These are phyloP conservation scores for Colletotrichum gigasporum DNA, from an alignment of 2,329 filamentous ascomycete genomes.

Conservation along the genomic window DNA sequence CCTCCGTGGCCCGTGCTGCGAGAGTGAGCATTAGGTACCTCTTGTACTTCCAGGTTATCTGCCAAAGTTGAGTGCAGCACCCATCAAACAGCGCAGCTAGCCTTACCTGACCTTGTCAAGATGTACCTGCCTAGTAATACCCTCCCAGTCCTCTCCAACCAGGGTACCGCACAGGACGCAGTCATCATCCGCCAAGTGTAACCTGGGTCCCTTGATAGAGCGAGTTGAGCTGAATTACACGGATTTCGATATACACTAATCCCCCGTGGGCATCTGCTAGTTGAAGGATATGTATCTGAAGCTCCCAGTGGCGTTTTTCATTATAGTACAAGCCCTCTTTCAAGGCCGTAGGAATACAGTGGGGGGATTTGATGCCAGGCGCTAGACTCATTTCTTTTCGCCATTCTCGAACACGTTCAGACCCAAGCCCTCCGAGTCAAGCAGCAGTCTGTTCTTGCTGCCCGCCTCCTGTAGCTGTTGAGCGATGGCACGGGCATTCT, in stretches of 20 bases:
- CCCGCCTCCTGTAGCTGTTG: conserved; percentile 84
- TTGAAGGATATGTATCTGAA: not conserved
- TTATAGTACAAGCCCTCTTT: conserved; percentile 28
- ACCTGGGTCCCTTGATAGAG: no score
- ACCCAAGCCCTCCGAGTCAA: conserved; percentile 90
- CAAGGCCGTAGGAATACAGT: conserved; percentile 49
- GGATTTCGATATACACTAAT: not conserved
- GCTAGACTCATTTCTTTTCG: conserved; percentile 58
- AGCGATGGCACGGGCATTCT: conserved; percentile 94
- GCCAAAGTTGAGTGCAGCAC: no score
- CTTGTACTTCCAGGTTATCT: no score
- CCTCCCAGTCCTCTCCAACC: no score
- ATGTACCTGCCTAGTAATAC: no score
- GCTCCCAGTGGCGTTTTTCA: conserved; percentile 21
- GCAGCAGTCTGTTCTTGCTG: conserved; percentile 91
- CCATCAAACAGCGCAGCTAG: no score
- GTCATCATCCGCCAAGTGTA: no score
- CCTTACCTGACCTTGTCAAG: no score
- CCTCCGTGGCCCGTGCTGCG: no score
- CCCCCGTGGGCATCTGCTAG: not conserved
- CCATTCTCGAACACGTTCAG: conserved; percentile 79
- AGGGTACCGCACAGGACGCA: no score
- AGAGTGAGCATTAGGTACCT: no score
- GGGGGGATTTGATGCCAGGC: conserved; percentile 52
- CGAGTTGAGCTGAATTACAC: not conserved